Base-by-base conservation (phyloP, 176 grass and related monocot genomes). In the Carex myosuroides region DNA sequence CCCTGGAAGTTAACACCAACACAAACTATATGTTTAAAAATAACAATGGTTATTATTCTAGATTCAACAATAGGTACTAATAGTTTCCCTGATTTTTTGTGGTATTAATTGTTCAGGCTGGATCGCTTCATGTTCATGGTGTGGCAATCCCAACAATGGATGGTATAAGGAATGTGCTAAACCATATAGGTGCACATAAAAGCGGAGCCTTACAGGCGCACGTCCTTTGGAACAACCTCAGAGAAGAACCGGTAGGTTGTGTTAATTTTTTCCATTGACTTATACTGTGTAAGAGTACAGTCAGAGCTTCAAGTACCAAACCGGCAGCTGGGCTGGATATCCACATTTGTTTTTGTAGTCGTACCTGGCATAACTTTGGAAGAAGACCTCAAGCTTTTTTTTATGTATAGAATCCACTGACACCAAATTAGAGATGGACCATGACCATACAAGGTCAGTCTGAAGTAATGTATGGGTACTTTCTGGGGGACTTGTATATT, bases 61-160 rank as follows among this genome's bases (percentile, higher is more conserved):
- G 22, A 76, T 13, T 35, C 6, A 76, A 76, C 13, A 55, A 54
- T 32, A 30, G 21, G 22, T 55, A 8, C 21, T 32, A 55, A 54
- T 16, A 33, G 35, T 76, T 76, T 76, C 22, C 12, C 8, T 76
- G 44, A 76, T 55, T 14, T 76, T 76, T 55, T 5, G 29, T 76
- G 72, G 72, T 55, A 56, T 54, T 8, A 13, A 78, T 29, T 91
- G 50, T 78, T 64, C 81, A 99, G 96, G 96, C 93, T 62, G 93
- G 96, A 59, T 99, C 91, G 1, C 70, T 95, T 73, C 86, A 83
- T 79, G 96, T 99, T 85, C 96, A 99, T 92, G 96, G 96, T 81
- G 96, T 99, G 83, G 96, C 96, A 65, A 99, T 99, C 90, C 96
- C 96, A 7, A 99, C 93, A 6, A 89, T 92, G 80, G 82, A 92